Evolutionary conservation across 1,284 basidiomycete species (phyloP).

Genomic region (Malassezia obtusa): DNA sequence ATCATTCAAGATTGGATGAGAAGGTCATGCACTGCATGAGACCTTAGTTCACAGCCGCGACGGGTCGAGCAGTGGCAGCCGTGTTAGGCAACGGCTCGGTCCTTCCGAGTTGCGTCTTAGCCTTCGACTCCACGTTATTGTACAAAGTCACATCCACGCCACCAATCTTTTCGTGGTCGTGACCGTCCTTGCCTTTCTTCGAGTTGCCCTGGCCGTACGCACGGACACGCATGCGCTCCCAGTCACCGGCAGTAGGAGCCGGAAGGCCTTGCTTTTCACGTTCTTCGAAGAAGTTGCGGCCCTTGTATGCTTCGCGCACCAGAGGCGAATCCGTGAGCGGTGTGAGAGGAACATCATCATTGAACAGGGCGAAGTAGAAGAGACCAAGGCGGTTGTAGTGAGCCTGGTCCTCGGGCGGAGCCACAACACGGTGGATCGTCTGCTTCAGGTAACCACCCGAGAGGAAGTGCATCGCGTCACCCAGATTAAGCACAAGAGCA

Average conservation of each 20-base stretch:
- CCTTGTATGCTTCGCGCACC: slow-evolving; percentile 26
- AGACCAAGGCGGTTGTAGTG: slow-evolving; percentile 48
- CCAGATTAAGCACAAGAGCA: slow-evolving; percentile 43
- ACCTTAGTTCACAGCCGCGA: neutral
- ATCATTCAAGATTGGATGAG: slow-evolving; percentile 51
- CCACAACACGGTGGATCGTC: slow-evolving; percentile 50
- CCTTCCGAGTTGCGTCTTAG: neutral
- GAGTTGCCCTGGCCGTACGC: slow-evolving; percentile 40
- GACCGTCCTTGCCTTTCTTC: slow-evolving; percentile 39
- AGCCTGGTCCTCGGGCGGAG: slow-evolving; percentile 49
- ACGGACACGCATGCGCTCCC: slow-evolving; percentile 40
- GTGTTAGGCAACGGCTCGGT: neutral
- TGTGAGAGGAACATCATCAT: slow-evolving; percentile 45
- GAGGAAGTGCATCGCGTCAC: slow-evolving; percentile 44
- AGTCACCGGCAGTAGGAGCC: slow-evolving; percentile 39
- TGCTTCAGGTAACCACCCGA: slow-evolving; percentile 45
- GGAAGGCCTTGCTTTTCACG: slow-evolving; percentile 19
- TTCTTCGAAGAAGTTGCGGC: slow-evolving; percentile 31
- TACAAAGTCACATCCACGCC: slow-evolving; percentile 35
- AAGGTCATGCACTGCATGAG: neutral
- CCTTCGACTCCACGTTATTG: slow-evolving; percentile 12
- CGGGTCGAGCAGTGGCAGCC: neutral
- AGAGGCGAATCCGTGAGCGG: slow-evolving; percentile 45
- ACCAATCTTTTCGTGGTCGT: slow-evolving; percentile 39
- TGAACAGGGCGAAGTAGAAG: slow-evolving; percentile 50